phyloP scores from a whole-genome alignment of 1,284 basidiomycete genomes.

The Apiotrichum gamsii region DNA sequence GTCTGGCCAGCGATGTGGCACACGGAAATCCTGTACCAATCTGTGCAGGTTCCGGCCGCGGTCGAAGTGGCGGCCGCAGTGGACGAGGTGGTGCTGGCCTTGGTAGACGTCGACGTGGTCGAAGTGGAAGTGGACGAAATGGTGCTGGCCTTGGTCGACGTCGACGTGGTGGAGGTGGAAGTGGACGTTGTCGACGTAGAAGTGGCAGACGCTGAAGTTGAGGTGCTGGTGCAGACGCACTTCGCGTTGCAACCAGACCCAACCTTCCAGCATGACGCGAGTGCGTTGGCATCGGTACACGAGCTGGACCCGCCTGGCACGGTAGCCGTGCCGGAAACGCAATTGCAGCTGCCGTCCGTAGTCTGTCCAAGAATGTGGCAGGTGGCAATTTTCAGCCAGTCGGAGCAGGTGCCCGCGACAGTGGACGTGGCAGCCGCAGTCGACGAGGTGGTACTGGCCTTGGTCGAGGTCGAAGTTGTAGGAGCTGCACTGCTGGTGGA shows the following conservation, averaged over 20 bases:
- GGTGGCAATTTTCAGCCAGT: slow-evolving; percentile 1
- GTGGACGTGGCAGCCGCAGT: background rate
- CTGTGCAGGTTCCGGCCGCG: background rate
- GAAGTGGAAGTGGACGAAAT: background rate
- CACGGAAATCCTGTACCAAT: background rate
- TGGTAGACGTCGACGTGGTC: background rate
- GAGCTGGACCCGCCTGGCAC: background rate
- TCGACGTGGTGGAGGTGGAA: background rate
- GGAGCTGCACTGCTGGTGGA: too few relatives aligned
- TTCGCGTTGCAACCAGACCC: slow-evolving; percentile 5
- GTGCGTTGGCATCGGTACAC: slow-evolving; percentile 1
- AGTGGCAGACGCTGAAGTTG: background rate
- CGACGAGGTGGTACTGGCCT: background rate
- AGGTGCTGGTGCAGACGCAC: background rate
- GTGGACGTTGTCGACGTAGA: background rate
- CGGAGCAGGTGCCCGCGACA: background rate
- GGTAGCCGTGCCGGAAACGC: background rate
- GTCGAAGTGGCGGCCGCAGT: background rate
- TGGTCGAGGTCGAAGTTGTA: too few relatives aligned
- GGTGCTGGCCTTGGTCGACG: too few relatives aligned
- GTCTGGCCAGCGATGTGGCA: slow-evolving; percentile 1
- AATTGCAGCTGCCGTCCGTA: slow-evolving; percentile 2
- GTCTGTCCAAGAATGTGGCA: slow-evolving; percentile 1
- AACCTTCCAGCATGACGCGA: slow-evolving; percentile 5
- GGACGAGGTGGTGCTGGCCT: background rate